Evolutionary conservation across 148 eudicot genomes (phyloP).

Genomic region (Silene uniflora): DNA sequence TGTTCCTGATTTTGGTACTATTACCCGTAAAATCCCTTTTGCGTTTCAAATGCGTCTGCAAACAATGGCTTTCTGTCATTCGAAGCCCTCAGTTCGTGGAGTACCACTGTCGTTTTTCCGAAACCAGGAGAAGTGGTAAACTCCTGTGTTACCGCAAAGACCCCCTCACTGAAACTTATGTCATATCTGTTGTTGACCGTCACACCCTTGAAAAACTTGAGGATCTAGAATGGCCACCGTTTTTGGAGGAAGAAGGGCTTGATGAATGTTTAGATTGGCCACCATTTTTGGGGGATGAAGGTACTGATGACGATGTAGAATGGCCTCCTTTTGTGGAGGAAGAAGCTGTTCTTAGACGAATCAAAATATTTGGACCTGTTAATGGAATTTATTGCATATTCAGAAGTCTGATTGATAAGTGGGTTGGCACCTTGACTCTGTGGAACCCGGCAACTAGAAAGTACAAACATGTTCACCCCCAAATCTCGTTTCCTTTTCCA

Average conservation of each 20-base stretch:
- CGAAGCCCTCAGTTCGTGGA: not conserved
- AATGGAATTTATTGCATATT: not conserved
- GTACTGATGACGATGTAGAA: too few relatives aligned
- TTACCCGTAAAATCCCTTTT: not conserved
- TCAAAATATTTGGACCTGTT: slow-evolving; percentile 2
- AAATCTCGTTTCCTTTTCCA: not conserved
- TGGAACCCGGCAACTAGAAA: slow-evolving; percentile 7
- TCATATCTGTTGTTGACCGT: not conserved
- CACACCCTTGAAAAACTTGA: slow-evolving; percentile 5
- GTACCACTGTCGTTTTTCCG: not conserved
- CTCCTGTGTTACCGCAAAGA: slow-evolving; percentile 1
- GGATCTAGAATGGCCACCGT: not conserved
- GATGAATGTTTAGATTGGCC: not conserved
- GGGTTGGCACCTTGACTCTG: not conserved
- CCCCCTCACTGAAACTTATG: not conserved
- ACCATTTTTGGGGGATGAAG: too few relatives aligned
- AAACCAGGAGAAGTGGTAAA: not conserved
- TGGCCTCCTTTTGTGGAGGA: too few relatives aligned
- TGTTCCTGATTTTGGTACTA: not conserved
- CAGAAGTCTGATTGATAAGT: not conserved
- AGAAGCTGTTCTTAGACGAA: too few relatives aligned
- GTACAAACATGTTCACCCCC: slow-evolving; percentile 1
- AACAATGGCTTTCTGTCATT: slow-evolving; percentile 9
- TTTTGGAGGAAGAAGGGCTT: not conserved
- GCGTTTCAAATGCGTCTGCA: slow-evolving; percentile 1